Percentiles rank a stretch among this genome's conserved stretches.
Evolutionary conservation across 257 asterid genomes (phyloP).

Genomic region (Capsicum rhomboideum): DNA sequence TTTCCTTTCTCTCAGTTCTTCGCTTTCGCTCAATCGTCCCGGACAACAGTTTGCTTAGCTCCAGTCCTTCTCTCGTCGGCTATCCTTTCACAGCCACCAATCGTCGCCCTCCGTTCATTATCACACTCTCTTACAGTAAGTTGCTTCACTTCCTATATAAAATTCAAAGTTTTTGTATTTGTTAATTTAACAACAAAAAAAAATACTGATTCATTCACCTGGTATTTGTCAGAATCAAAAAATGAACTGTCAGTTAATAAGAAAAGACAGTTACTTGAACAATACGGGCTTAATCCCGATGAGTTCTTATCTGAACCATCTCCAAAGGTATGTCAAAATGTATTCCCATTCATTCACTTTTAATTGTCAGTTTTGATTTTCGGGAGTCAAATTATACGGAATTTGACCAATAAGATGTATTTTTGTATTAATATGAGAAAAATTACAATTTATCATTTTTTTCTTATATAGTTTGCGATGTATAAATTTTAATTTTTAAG

Average conservation of each 20-base stretch:
- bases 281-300: slow-evolving; percentile 72
- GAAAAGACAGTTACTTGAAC: slow-evolving; percentile 63
- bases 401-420: no score
- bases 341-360: background rate
- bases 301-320: slow-evolving; percentile 53
- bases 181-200: background rate
- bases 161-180: background rate
- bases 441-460: no score
- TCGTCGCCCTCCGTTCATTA: slow-evolving; percentile 29
- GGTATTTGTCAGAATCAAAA: slow-evolving; percentile 42
- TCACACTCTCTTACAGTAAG: slow-evolving; percentile 50
- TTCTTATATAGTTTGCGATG: no score
- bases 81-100: slow-evolving; percentile 16
- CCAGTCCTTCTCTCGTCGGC: slow-evolving; percentile 10
- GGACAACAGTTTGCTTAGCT: slow-evolving; percentile 12
- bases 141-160: background rate
- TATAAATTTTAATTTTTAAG: no score
- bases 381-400: no score
- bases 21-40: background rate
- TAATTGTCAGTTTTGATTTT: no score
- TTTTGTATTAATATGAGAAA: no score
- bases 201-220: background rate
- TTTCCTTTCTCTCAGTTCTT: slow-evolving; percentile 13
- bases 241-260: slow-evolving; percentile 31
- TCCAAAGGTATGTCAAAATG: slow-evolving; percentile 56